Evolutionary conservation across 116 monocot genomes (phyloP), one percentile per base, ranked within the genome.

Genomic region (Papilionanthe hybrid): DNA sequence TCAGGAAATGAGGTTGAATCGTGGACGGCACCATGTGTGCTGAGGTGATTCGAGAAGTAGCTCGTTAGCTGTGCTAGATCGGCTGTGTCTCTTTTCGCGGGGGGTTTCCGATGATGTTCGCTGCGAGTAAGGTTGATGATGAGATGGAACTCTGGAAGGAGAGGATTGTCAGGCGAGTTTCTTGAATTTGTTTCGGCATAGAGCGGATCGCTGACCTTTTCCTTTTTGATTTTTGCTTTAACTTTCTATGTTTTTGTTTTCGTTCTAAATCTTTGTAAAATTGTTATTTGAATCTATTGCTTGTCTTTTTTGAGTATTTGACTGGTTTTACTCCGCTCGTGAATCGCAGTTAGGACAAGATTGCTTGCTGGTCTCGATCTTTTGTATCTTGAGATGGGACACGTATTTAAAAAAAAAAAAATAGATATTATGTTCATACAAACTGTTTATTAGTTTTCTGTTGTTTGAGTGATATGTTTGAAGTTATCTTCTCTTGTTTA

Each of bases 91-190:
- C 7, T 10, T 12, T n/a, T n/a, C n/a, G n/a, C 5, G 43, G 5
- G 6, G 13, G 32, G 43, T 19, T 44, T 73, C 73, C 9, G 43
- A 22, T 44, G 73, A 73, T 73, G 73, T 43, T 43, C 19, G 42
- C 43, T 73, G n/a, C 73, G 28, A 42, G 43, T 44, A 73, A 22
- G 73, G 43, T 73, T 73, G 73, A 73, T 10, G 73, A 44, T 7
- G 73, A 73, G 44, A 43, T 43, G 73, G 73, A 73, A 29, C 73
- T 73, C 20, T 44, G 42, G 73, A 73, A 10, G 73, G 73, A 44
- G 73, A 73, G 19, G 73, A 22, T 29, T 9, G 73, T 73, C 44
- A 73, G 73, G 73, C 44, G 73, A 73, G 42, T 44, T 43, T 10
- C 44, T 30, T 5, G 28, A 71, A 30, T 32, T 71, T 71, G 25